A percentile compares a stretch with the other conserved stretches of the same genome.
These are phyloP conservation scores for Pelargonium myrrhifolium DNA, from an alignment of 441 rosid genomes.

Conservation along the genomic window DNA sequence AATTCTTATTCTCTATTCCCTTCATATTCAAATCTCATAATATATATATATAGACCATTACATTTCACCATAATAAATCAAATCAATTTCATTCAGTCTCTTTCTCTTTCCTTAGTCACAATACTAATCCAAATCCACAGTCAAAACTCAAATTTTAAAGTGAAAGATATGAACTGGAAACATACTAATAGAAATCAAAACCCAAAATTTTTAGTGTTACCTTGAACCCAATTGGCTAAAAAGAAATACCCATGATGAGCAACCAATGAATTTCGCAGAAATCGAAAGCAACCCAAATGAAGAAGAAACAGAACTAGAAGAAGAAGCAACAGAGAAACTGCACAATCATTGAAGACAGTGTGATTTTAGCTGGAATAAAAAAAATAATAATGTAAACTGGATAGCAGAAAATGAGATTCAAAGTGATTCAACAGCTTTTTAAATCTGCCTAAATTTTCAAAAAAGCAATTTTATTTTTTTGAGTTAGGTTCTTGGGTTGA, in stretches of 20 bases:
- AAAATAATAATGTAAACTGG: not conserved
- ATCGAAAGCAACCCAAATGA: not conserved
- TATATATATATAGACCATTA: no score
- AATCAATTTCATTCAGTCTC: not conserved
- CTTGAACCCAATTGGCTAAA: not conserved
- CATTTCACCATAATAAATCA: no score
- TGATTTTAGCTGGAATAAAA: not conserved
- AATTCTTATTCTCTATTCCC: no score
- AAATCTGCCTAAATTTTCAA: constrained; percentile 4
- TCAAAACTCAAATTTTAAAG: not conserved
- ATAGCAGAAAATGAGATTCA: constrained; percentile 2
- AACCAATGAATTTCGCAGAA: not conserved
- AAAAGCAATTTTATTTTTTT: not conserved
- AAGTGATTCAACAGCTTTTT: not conserved
- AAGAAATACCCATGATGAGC: not conserved
- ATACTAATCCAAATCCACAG: not conserved
- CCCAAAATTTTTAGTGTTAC: not conserved
- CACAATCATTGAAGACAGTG: constrained; percentile 3
- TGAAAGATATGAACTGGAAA: not conserved
- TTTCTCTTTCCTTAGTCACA: not conserved
- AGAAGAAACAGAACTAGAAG: not conserved
- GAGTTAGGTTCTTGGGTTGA: not conserved
- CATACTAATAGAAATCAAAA: not conserved
- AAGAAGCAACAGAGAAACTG: not conserved
- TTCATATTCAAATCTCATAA: no score